Evolutionary conservation across 257 asterid species (phyloP).

Genomic region (Jasminum sambac): DNA sequence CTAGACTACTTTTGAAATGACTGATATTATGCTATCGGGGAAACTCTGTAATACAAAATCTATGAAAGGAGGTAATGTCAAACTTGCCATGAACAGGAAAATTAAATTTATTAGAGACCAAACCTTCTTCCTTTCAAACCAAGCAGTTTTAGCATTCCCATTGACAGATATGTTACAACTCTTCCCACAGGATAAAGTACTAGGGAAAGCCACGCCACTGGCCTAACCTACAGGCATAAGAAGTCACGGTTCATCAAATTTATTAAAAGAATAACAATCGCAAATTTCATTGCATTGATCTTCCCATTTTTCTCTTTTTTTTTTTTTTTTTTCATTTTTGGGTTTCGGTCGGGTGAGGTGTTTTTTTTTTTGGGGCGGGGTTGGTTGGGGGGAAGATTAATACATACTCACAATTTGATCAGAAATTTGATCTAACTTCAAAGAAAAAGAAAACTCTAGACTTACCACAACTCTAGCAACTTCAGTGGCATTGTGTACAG

Average conservation of each 20-base stretch:
- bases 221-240: slow-evolving; percentile 80
- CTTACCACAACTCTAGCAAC: slow-evolving; percentile 98
- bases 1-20: slow-evolving; percentile 15
- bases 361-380: too few relatives aligned
- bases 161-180: slow-evolving; percentile 90
- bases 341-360: background rate
- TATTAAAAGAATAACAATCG: slow-evolving; percentile 5
- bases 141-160: slow-evolving; percentile 97
- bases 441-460: slow-evolving; percentile 29
- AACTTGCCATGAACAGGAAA: slow-evolving; percentile 13
- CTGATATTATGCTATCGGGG: slow-evolving; percentile 1
- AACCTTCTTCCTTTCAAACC: slow-evolving; percentile 97
- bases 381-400: background rate
- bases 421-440: slow-evolving; percentile 10
- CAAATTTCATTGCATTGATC: slow-evolving; percentile 7
- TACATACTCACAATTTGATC: slow-evolving; percentile 3
- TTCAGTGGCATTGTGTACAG: slow-evolving; percentile 97
- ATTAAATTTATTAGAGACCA: slow-evolving; percentile 7
- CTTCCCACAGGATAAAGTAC: slow-evolving; percentile 94
- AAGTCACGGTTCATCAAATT: slow-evolving; percentile 31
- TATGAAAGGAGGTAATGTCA: background rate
- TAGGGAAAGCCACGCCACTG: slow-evolving; percentile 98
- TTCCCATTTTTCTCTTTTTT: background rate
- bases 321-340: background rate
- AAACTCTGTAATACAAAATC: slow-evolving; percentile 5